phyloP scores from a whole-genome alignment of 2,329 filamentous ascomycete species.

The Colletotrichum cuscutae region DNA sequence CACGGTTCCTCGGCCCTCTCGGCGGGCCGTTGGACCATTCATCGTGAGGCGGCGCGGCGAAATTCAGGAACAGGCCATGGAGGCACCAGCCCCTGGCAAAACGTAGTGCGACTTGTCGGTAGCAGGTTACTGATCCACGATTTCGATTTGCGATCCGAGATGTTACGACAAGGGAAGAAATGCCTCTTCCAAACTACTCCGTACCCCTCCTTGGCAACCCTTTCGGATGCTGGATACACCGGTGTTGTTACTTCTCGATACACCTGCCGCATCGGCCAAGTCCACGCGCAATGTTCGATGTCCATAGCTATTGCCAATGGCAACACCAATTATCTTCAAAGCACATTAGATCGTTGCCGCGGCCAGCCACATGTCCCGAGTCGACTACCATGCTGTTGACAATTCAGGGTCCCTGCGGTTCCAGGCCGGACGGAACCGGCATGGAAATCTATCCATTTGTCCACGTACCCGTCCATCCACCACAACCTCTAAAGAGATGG shows the following conservation, averaged over 20 bases:
- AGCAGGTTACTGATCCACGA: conserved; percentile 20
- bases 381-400: background rate
- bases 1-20: conserved; percentile 18
- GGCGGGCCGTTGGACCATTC: conserved; percentile 21
- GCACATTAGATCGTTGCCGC: conserved; percentile 1
- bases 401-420: conserved; percentile 13
- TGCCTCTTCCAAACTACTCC: conserved; percentile 8
- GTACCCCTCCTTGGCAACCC: background rate
- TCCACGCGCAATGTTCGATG: background rate
- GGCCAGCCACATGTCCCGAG: conserved; percentile 2
- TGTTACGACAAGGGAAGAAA: conserved; percentile 22
- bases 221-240: background rate
- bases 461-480: background rate
- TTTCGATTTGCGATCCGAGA: conserved; percentile 22
- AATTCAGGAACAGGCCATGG: conserved; percentile 31
- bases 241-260: background rate
- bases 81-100: conserved; percentile 11
- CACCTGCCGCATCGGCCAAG: background rate
- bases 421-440: conserved; percentile 18
- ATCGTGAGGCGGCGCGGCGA: conserved; percentile 19
- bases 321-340: background rate
- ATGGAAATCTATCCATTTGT: conserved; percentile 11
- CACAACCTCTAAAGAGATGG: background rate
- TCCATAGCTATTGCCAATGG: background rate
- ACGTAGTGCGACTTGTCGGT: conserved; percentile 11